Evolutionary conservation across 768 basidiomycete genomes (phyloP).

Genomic region (Lactarius trivialis): DNA sequence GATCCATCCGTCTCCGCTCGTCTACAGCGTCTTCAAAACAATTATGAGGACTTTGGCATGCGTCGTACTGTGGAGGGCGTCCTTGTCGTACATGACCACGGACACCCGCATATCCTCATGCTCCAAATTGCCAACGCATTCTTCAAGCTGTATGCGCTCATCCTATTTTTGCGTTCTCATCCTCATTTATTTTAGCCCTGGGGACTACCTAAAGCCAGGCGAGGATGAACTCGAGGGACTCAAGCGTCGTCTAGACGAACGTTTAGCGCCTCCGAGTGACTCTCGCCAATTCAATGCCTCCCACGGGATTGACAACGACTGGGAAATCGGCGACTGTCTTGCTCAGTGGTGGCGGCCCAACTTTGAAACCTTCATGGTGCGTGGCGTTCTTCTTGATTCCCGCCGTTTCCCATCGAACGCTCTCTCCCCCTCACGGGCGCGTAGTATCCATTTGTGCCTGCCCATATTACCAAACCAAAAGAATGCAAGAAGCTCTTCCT

Average conservation of each 20-base stretch:
- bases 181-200: constrained; percentile 53
- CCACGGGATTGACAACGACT: constrained; percentile 79
- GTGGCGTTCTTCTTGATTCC: constrained; percentile 27
- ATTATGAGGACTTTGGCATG: constrained; percentile 97
- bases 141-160: constrained; percentile 83
- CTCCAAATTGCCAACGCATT: constrained; percentile 98
- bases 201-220: constrained; percentile 96
- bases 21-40: constrained; percentile 87
- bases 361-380: constrained; percentile 97
- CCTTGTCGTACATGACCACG: constrained; percentile 90
- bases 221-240: constrained; percentile 91
- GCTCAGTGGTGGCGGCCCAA: constrained; percentile 99
- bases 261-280: constrained; percentile 73
- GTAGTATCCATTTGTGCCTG: constrained; percentile 90
- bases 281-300: constrained; percentile 69
- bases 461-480: constrained; percentile 96
- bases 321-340: constrained; percentile 96
- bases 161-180: background rate
- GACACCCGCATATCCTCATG: constrained; percentile 96
- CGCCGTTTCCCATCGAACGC: background rate
- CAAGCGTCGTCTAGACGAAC: constrained; percentile 81
- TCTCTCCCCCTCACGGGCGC: background rate
- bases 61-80: constrained; percentile 89
- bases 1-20: constrained; percentile 95
- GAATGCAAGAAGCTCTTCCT: constrained; percentile 96